phyloP scores from a whole-genome alignment of 2,329 filamentous ascomycete species.

The Onygenales sp. region DNA sequence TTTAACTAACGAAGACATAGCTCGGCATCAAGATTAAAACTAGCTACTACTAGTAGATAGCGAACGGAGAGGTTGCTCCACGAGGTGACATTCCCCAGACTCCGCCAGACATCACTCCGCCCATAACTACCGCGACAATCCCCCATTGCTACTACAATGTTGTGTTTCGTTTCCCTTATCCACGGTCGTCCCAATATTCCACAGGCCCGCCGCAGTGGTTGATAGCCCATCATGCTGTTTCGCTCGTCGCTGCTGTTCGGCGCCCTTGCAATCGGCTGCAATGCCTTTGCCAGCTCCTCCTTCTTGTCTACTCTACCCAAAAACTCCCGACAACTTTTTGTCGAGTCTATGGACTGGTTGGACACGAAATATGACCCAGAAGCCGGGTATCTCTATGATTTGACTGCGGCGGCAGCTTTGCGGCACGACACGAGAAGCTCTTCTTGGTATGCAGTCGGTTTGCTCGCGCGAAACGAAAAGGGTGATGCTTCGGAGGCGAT shows the following conservation, averaged over 20 bases:
- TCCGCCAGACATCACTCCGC: no score
- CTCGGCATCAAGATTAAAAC: no score
- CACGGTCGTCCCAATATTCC: no score
- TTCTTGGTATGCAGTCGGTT: constrained; percentile 50
- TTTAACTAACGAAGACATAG: no score
- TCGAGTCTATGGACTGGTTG: constrained; percentile 47
- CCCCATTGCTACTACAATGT: no score
- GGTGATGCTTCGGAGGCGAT: constrained; percentile 43
- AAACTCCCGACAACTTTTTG: constrained; percentile 25
- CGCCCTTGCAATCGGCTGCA: background rate
- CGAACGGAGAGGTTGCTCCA: no score
- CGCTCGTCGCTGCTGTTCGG: background rate
- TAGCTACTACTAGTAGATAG: no score
- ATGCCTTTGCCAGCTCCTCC: background rate
- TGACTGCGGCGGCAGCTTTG: constrained; percentile 11
- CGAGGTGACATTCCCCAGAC: no score
- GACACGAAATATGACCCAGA: constrained; percentile 46
- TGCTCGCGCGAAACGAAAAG: constrained; percentile 46
- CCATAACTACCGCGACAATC: no score
- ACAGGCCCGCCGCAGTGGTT: background rate
- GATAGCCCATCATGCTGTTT: background rate
- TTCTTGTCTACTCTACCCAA: background rate
- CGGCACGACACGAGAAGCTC: constrained; percentile 49
- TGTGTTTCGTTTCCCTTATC: no score
- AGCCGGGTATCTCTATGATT: constrained; percentile 44